Conservation (phyloP, 2,329 filamentous ascomycete genomes). For the Myriosclerotinia curreyana region DNA sequence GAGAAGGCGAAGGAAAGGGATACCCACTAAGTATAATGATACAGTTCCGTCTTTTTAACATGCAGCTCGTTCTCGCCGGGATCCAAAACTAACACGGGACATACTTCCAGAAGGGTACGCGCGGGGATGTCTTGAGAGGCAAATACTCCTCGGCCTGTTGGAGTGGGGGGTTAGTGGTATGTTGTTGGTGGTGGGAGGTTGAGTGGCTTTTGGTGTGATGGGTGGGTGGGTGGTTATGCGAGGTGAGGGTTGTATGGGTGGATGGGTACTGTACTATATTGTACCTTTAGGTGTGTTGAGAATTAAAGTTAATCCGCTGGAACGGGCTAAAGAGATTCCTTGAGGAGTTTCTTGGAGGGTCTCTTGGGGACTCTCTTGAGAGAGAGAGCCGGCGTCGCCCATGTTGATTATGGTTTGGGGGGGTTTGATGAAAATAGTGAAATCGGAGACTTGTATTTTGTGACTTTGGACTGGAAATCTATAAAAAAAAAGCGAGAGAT, state of each 20-base stretch:
- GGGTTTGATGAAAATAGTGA: neutral
- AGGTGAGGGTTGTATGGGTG: neutral
- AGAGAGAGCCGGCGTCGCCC: neutral
- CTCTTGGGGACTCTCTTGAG: neutral
- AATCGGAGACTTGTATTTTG: neutral
- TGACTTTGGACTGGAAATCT: neutral
- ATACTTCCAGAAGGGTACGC: conserved; percentile 50
- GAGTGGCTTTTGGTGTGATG: too few relatives aligned
- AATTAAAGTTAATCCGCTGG: conserved; percentile 44
- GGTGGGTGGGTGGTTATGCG: neutral
- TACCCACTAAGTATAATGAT: conserved; percentile 55
- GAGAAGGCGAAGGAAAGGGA: too few relatives aligned
- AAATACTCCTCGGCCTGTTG: conserved; percentile 52
- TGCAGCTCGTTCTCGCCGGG: conserved; percentile 49
- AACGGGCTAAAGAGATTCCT: conserved; percentile 42
- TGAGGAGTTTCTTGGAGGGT: conserved; percentile 14
- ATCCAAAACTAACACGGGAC: conserved; percentile 50
- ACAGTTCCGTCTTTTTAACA: conserved; percentile 49
- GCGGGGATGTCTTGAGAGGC: conserved; percentile 46
- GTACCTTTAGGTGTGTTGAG: conserved; percentile 52
- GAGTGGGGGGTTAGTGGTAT: neutral
- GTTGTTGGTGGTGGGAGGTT: neutral
- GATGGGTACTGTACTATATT: neutral
- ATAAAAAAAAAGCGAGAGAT: neutral
- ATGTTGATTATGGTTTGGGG: neutral